Evolutionary conservation across 306 rosid genomes (phyloP).

Genomic region (Sicyos edulis): DNA sequence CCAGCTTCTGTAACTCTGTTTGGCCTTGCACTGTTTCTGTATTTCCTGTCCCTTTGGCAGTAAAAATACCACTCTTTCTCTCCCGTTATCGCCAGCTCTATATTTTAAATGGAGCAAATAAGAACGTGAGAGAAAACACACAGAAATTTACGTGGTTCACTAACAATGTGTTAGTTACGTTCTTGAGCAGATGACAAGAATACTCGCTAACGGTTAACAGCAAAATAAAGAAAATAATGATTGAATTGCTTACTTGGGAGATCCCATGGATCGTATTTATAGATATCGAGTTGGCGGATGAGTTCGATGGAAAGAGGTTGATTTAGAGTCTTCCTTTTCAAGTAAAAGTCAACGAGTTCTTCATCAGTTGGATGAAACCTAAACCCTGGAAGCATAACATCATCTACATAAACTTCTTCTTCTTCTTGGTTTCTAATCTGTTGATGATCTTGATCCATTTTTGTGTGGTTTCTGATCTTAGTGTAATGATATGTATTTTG

Average conservation of each 20-base stretch:
- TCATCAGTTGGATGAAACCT: slow-evolving; percentile 97
- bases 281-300: slow-evolving; percentile 89
- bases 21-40: slow-evolving; percentile 85
- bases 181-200: no score
- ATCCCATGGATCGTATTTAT: slow-evolving; percentile 94
- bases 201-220: no score
- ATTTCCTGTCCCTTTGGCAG: slow-evolving; percentile 89
- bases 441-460: no score
- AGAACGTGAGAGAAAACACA: no score
- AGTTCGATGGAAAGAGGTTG: slow-evolving; percentile 75
- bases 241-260: no score
- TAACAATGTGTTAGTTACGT: no score
- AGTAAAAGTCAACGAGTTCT: slow-evolving; percentile 88
- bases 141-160: no score
- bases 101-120: no score
- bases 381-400: slow-evolving; percentile 83
- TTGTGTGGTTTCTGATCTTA: no score
- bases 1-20: slow-evolving; percentile 83
- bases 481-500: no score
- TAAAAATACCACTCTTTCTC: slow-evolving; percentile 93
- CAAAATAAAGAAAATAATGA: no score
- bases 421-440: no score
- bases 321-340: slow-evolving; percentile 76
- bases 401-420: slow-evolving; percentile 40
- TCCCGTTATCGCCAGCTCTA: slow-evolving; percentile 60